Percentiles rank a stretch among this genome's conserved stretches.
Evolutionary conservation across 2,329 filamentous ascomycete genomes (phyloP).

Genomic region (Tricladium varicosporioides): DNA sequence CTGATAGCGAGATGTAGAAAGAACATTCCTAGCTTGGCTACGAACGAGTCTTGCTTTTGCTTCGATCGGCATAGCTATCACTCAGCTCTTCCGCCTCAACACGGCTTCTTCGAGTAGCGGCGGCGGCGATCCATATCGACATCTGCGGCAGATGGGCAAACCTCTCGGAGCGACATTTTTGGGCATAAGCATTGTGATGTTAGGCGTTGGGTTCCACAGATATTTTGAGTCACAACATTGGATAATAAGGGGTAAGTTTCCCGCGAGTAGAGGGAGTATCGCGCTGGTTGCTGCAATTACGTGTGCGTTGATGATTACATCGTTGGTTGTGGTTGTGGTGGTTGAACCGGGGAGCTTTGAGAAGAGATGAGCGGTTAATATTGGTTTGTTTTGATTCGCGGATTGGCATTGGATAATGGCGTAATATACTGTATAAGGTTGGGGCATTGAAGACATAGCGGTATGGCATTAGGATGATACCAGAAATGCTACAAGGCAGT

Average conservation of each 20-base stretch:
- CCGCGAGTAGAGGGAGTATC: slow-evolving; percentile 73
- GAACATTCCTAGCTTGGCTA: slow-evolving; percentile 83
- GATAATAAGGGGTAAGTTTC: slow-evolving; percentile 77
- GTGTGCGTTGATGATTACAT: slow-evolving; percentile 58
- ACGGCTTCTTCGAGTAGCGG: slow-evolving; percentile 44
- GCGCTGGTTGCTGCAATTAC: slow-evolving; percentile 66
- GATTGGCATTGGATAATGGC: neutral
- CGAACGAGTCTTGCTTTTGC: slow-evolving; percentile 79
- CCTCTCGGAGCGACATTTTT: slow-evolving; percentile 76
- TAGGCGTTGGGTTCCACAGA: slow-evolving; percentile 74
- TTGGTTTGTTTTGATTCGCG: neutral
- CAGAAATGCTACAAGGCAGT: too few relatives aligned
- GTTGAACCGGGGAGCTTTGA: slow-evolving; percentile 42
- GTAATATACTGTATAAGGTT: too few relatives aligned
- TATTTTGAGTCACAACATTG: slow-evolving; percentile 79
- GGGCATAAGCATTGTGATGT: slow-evolving; percentile 69
- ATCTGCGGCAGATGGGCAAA: slow-evolving; percentile 64
- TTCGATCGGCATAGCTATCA: slow-evolving; percentile 78
- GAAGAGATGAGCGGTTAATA: slow-evolving; percentile 11
- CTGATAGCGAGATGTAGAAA: slow-evolving; percentile 49
- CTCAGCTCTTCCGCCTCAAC: slow-evolving; percentile 80
- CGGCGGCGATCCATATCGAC: slow-evolving; percentile 34
- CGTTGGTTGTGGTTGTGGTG: slow-evolving; percentile 57
- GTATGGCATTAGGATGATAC: too few relatives aligned
- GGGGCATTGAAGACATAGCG: too few relatives aligned